phyloP scores from a whole-genome alignment of 257 asterid genomes.

The Leptodermis oblonga region DNA sequence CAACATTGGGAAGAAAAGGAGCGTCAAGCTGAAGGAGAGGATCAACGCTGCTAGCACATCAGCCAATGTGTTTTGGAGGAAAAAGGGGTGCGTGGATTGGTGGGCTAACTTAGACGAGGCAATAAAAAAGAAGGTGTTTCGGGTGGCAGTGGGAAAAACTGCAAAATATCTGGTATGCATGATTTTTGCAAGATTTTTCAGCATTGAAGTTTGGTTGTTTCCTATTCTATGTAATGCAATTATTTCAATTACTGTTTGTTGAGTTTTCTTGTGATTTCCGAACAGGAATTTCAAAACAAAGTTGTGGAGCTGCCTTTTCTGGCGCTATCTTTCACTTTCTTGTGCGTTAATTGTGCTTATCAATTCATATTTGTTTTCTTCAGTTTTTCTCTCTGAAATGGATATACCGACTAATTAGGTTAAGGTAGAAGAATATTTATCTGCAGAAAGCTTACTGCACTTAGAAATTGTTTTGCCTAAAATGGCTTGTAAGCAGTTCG shows the following conservation, averaged over 20 bases:
- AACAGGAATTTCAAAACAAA: neutral
- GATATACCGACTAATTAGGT: neutral
- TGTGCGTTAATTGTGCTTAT: neutral
- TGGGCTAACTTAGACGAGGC: slow-evolving; percentile 81
- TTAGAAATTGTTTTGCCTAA: neutral
- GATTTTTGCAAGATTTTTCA: slow-evolving; percentile 1
- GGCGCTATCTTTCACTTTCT: neutral
- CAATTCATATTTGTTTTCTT: neutral
- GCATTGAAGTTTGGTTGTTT: slow-evolving; percentile 5
- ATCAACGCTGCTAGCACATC: slow-evolving; percentile 61
- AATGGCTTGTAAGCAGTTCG: neutral
- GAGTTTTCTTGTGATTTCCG: neutral
- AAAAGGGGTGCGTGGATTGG: slow-evolving; percentile 96
- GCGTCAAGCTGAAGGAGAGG: slow-evolving; percentile 69
- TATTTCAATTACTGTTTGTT: neutral
- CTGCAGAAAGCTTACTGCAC: neutral
- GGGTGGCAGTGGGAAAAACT: slow-evolving; percentile 62
- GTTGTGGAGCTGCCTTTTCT: neutral
- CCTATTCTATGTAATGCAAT: neutral
- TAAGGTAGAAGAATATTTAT: neutral
- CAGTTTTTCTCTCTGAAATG: neutral
- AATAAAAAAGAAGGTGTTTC: slow-evolving; percentile 50
- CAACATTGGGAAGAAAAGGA: slow-evolving; percentile 62
- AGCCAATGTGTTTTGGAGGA: slow-evolving; percentile 87
- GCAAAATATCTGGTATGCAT: slow-evolving; percentile 66